Base-by-base conservation (phyloP, 225 moss, liverwort and hornwort species). In the Asterella californica region DNA sequence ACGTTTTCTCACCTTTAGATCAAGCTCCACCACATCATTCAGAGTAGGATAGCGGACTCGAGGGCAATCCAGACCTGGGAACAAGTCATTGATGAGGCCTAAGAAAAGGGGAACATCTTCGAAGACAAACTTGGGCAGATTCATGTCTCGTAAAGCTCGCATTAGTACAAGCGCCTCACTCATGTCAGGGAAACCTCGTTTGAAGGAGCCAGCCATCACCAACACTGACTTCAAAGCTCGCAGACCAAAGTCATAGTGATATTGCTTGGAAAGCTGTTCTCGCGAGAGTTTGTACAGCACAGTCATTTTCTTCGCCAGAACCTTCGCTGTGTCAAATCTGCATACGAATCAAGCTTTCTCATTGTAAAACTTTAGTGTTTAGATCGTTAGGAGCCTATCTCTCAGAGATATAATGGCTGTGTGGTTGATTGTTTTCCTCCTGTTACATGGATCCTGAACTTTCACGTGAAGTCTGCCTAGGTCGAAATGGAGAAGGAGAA, bases 181-280 rank as follows among this genome's bases (percentile, higher is more conserved):
- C 92, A 94, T 92, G 37, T 90, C 59, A 0, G 89, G 92, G 70
- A 90, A 89, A 9, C 91, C 92, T 8, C 91, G 87, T 53, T 94
- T 92, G 52, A 92, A 92, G 11, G 92, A 86, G 32, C 94, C 94
- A 14, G 94, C 94, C 93, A 93, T 95, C 72, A 91, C 91, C 48
- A 93, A 61, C 22, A 95, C 90, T 0, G 94, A 93, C 78, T 93
- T 93, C 12, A 95, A 50, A 8, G 94, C 93, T 68, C 91, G 83
- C 29, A 95, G 69, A 29, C 94, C 94, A 80, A 91, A 95, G 82
- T 95, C 94, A 76, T 95, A 95, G n/a, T 95, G 93, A 60, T 91
- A 91, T 78, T 95, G 91, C 73, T 95, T 88, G 15, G 94, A 94
- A 60, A 95, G 91, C 79, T 93, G 95, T 46, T 93, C 93, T 42